These are phyloP conservation scores for Phialemoniopsis sp. DNA, from an alignment of 2,329 filamentous ascomycete species.

Conservation along the genomic window DNA sequence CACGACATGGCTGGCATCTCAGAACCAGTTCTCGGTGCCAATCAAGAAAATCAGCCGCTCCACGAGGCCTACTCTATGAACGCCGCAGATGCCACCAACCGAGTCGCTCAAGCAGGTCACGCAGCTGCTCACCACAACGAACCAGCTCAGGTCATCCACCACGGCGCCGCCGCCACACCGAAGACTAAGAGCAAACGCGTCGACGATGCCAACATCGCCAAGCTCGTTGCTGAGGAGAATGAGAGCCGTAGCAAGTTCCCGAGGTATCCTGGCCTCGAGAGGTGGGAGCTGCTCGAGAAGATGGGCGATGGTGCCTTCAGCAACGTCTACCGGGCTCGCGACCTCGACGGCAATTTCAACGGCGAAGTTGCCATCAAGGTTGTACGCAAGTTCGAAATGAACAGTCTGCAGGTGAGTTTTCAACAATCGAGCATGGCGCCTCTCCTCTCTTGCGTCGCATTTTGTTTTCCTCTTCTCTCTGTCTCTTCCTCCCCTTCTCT, in stretches of 20 bases:
- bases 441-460: constrained; percentile 4
- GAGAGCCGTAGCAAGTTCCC: constrained; percentile 83
- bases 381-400: constrained; percentile 98
- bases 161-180: constrained; percentile 18
- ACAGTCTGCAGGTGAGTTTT: constrained; percentile 88
- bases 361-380: constrained; percentile 96
- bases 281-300: constrained; percentile 87
- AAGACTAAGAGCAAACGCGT: constrained; percentile 38
- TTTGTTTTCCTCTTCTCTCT: constrained; percentile 18
- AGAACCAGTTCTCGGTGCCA: constrained; percentile 34
- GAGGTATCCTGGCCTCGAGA: constrained; percentile 76
- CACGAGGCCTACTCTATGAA: constrained; percentile 59
- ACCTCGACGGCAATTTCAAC: constrained; percentile 59
- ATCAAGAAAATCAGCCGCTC: constrained; percentile 38
- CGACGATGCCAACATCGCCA: constrained; percentile 70
- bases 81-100: constrained; percentile 57
- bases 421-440: constrained; percentile 4
- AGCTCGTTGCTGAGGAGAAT: constrained; percentile 88
- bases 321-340: constrained; percentile 90
- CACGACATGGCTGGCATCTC: constrained; percentile 43
- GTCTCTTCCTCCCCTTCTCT: constrained; percentile 18
- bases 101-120: constrained; percentile 64
- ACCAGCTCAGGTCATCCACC: constrained; percentile 50
- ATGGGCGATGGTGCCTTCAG: constrained; percentile 99
- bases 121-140: constrained; percentile 59